Percentiles rank a stretch among this genome's conserved stretches.
Conservation (phyloP, 306 rosid genomes). For the Inga laurina region DNA sequence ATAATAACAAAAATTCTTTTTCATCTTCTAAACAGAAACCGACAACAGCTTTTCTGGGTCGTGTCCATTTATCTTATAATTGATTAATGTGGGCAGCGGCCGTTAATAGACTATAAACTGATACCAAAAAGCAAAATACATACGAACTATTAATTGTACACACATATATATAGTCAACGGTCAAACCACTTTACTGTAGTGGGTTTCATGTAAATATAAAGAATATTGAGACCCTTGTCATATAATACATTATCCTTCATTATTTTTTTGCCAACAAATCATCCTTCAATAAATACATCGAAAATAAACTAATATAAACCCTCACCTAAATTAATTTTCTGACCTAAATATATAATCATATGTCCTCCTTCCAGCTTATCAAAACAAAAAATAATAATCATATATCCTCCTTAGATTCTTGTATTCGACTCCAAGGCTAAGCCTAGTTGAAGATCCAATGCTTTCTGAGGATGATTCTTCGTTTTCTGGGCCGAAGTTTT, state of each 20-base stretch:
- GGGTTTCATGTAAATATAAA: background rate
- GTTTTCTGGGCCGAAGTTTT: constrained; percentile 45
- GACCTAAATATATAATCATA: constrained; percentile 13
- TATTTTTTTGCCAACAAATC: background rate
- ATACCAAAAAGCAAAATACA: no score
- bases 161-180: background rate
- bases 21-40: background rate
- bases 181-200: background rate
- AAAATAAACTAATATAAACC: background rate
- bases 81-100: background rate
- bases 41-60: background rate
- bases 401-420: constrained; percentile 40
- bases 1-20: background rate
- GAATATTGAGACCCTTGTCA: background rate
- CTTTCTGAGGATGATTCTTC: constrained; percentile 62
- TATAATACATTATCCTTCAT: constrained; percentile 16
- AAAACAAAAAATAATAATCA: no score
- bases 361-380: no score
- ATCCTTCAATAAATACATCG: constrained; percentile 30
- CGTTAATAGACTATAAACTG: background rate
- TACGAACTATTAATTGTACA: background rate
- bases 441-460: constrained; percentile 79
- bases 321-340: constrained; percentile 2
- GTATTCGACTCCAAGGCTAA: constrained; percentile 51
- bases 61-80: background rate